These are phyloP conservation scores for Oemleria cerasiformis DNA, from an alignment of 306 rosid species.

Conservation along the genomic window DNA sequence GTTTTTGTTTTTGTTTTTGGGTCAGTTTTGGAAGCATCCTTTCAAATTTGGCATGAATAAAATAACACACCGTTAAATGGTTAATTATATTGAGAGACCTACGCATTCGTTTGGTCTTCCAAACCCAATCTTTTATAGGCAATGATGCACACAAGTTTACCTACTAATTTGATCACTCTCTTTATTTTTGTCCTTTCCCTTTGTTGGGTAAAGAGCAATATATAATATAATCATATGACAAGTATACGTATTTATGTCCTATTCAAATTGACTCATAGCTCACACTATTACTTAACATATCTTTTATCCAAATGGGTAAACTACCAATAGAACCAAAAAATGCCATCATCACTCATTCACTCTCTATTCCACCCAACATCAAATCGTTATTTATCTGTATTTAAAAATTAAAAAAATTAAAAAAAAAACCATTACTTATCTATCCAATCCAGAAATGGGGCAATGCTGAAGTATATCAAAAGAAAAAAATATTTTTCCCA, in stretches of 20 bases:
- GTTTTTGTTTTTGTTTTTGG: neutral
- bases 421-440: no score
- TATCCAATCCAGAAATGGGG: no score
- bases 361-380: constrained; percentile 4
- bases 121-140: constrained; percentile 2
- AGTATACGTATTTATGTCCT: neutral
- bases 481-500: no score
- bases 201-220: constrained; percentile 4
- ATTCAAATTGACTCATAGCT: constrained; percentile 14
- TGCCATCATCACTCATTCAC: neutral
- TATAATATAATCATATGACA: neutral
- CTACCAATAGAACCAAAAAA: neutral
- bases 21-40: neutral
- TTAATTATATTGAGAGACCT: constrained; percentile 7
- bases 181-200: neutral
- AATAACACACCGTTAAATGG: constrained; percentile 4
- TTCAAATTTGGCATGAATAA: neutral
- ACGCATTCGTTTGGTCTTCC: constrained; percentile 9
- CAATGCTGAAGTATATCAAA: no score
- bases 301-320: neutral
- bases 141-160: constrained; percentile 3
- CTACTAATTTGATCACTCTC: neutral
- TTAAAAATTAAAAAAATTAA: no score
- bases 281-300: constrained; percentile 3
- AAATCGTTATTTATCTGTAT: neutral